Conservation (phyloP, 148 eudicot species). For the Diospyros lotus region DNA sequence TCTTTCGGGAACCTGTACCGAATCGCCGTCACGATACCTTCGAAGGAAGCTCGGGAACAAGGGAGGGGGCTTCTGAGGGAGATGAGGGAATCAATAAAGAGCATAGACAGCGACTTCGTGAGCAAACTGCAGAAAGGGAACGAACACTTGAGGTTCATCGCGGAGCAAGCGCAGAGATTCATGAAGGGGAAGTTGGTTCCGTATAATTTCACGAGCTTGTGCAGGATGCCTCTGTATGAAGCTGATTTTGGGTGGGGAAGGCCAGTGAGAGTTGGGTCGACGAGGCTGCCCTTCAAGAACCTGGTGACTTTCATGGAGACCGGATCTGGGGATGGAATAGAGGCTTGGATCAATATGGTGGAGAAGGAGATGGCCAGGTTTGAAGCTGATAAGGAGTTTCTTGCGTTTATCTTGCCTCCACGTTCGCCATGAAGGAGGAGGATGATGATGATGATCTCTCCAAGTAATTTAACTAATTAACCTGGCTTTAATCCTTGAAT, state of each 20-base stretch:
- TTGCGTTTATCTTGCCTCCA: background rate
- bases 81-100: slow-evolving; percentile 3
- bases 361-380: slow-evolving; percentile 9
- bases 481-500: no score
- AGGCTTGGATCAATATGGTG: slow-evolving; percentile 5
- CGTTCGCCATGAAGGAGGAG: background rate
- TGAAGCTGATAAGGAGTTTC: slow-evolving; percentile 10
- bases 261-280: slow-evolving; percentile 16
- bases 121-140: slow-evolving; percentile 9
- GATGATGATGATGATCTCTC: no score
- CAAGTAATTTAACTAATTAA: no score
- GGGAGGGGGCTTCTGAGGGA: background rate
- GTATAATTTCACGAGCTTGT: slow-evolving; percentile 21
- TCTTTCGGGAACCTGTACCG: slow-evolving; percentile 24
- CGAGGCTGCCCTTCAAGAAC: slow-evolving; percentile 4
- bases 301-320: slow-evolving; percentile 14
- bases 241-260: slow-evolving; percentile 39
- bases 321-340: background rate
- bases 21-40: slow-evolving; percentile 3
- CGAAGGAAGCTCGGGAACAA: background rate
- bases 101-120: background rate
- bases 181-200: slow-evolving; percentile 14
- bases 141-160: slow-evolving; percentile 11
- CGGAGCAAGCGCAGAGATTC: background rate
- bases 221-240: slow-evolving; percentile 19